phyloP scores from a whole-genome alignment of 2,329 filamentous ascomycete genomes.

The Fragosphaeria purpurea region DNA sequence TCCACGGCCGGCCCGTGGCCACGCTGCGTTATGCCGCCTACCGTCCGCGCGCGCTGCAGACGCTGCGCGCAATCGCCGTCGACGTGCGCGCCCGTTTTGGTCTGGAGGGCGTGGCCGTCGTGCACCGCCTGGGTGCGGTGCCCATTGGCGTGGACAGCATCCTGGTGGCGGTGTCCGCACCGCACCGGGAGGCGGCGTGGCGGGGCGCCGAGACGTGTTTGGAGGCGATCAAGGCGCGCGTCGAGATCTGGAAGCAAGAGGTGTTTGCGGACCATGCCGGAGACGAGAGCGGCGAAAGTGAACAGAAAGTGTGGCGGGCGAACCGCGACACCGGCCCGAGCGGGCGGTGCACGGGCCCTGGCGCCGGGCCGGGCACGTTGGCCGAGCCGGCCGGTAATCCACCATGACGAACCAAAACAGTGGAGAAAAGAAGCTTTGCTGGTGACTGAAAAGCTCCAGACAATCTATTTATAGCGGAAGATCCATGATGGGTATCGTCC shows the following conservation, averaged over 20 bases:
- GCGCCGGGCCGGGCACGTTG: too few species aligned
- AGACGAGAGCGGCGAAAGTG: slow-evolving; percentile 17
- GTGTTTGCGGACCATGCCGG: slow-evolving; percentile 59
- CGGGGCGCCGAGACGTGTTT: slow-evolving; percentile 78
- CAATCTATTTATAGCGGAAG: too few species aligned
- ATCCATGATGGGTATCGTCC: too few species aligned
- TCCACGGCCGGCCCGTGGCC: slow-evolving; percentile 59
- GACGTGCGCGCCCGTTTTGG: slow-evolving; percentile 48
- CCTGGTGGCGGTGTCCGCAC: slow-evolving; percentile 72
- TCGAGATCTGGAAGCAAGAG: slow-evolving; percentile 95
- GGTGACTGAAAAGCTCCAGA: too few species aligned
- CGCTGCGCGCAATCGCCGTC: slow-evolving; percentile 55
- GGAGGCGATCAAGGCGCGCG: slow-evolving; percentile 72
- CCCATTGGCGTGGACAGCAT: slow-evolving; percentile 92
- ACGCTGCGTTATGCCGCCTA: slow-evolving; percentile 71
- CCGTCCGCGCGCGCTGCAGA: slow-evolving; percentile 55
- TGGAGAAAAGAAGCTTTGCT: too few species aligned
- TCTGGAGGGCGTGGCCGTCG: slow-evolving; percentile 65
- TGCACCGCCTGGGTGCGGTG: slow-evolving; percentile 76
- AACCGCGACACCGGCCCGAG: slow-evolving; percentile 51
- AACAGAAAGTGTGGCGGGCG: slow-evolving; percentile 69
- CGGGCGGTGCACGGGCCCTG: too few species aligned
- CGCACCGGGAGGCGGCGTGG: slow-evolving; percentile 81
- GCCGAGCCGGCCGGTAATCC: too few species aligned
- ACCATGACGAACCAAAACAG: too few species aligned